Percentiles rank a stretch among this genome's conserved stretches.
phyloP scores from a whole-genome alignment of 1,284 basidiomycete species.

The Xerocomus minutiporus region DNA sequence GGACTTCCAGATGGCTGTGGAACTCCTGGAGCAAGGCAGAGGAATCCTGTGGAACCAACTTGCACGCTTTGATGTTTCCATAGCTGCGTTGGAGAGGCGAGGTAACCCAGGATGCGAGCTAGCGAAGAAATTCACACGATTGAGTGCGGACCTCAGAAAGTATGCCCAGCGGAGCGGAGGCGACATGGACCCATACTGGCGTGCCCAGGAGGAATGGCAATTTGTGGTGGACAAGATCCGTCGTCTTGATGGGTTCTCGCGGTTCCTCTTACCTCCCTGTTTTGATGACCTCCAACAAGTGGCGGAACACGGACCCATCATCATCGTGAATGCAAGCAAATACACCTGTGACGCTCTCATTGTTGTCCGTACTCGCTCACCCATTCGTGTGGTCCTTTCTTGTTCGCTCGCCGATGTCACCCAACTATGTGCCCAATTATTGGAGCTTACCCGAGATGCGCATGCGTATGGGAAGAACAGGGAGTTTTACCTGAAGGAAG shows the following conservation, averaged over 20 bases:
- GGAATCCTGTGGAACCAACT: no score
- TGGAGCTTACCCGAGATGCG: neutral
- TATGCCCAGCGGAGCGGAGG: neutral
- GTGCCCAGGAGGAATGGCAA: neutral
- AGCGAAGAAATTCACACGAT: neutral
- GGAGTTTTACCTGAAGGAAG: neutral
- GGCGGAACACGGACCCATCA: conserved; percentile 5
- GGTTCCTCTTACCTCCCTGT: conserved; percentile 19
- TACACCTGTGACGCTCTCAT: neutral
- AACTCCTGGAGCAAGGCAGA: no score
- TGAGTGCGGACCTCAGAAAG: neutral
- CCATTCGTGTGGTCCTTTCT: neutral
- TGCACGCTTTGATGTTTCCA: neutral
- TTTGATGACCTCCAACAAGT: conserved; percentile 24
- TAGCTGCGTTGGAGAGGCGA: neutral
- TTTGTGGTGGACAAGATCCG: conserved; percentile 19
- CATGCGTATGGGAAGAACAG: neutral
- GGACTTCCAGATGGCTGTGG: no score
- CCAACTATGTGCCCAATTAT: neutral
- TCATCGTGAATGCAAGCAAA: no score
- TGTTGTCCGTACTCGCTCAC: neutral
- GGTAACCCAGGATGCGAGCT: neutral
- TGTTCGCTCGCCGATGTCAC: neutral
- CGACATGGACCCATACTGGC: neutral
- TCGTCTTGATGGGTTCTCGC: conserved; percentile 16